A percentile compares a stretch with the other conserved stretches of the same genome.
Evolutionary conservation across 164 flowering plant genomes (phyloP).

Genomic region (Vitis labrusca): DNA sequence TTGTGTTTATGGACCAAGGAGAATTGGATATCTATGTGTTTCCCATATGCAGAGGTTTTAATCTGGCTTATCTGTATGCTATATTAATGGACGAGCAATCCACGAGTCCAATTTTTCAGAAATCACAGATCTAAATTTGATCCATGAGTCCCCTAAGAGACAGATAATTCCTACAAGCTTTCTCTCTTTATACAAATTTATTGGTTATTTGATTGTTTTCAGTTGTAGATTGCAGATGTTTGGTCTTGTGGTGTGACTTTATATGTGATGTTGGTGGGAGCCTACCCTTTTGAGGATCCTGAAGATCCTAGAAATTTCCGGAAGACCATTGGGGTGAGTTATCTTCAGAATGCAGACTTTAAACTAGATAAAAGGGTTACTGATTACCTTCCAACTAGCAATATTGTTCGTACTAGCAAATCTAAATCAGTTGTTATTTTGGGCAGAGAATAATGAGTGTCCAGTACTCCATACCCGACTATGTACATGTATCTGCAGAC

Average conservation of each 20-base stretch:
- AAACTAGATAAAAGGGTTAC: neutral
- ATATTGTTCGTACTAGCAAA: neutral
- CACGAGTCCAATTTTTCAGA: too few relatives aligned
- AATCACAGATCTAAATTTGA: too few relatives aligned
- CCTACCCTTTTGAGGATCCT: constrained; percentile 75
- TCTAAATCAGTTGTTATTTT: neutral
- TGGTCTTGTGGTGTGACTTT: constrained; percentile 81
- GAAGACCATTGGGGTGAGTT: constrained; percentile 59
- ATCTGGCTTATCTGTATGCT: too few relatives aligned
- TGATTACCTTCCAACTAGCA: neutral
- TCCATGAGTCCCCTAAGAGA: too few relatives aligned
- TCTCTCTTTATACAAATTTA: neutral
- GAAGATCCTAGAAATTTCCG: constrained; percentile 68
- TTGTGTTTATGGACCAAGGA: too few relatives aligned
- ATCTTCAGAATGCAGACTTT: neutral
- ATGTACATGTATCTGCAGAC: constrained; percentile 59
- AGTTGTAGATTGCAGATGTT: constrained; percentile 65
- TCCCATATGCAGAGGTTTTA: too few relatives aligned
- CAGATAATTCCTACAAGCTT: neutral
- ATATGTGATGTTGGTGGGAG: constrained; percentile 75
- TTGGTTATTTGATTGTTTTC: constrained; percentile 2
- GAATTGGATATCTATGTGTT: too few relatives aligned
- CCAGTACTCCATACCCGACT: constrained; percentile 71
- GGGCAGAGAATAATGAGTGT: constrained; percentile 63
- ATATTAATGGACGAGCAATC: too few relatives aligned